phyloP scores from a whole-genome alignment of 805 yeast species.

The Pichia sporocuriosa region DNA sequence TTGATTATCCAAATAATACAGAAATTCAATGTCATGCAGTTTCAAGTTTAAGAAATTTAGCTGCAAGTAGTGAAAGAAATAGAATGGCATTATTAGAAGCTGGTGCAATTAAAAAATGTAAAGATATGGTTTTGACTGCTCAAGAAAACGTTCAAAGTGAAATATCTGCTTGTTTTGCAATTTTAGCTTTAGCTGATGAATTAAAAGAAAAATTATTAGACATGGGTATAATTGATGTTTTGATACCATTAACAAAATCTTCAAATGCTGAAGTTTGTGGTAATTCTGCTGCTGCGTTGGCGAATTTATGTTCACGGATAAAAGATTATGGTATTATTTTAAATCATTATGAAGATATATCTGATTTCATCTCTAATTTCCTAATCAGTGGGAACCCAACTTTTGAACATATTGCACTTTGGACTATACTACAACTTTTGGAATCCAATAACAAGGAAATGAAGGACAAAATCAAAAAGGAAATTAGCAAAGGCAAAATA shows the following conservation, averaged over 20 bases:
- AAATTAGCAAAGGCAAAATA: slow-evolving; percentile 28
- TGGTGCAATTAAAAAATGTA: slow-evolving; percentile 91
- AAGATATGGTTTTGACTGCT: slow-evolving; percentile 73
- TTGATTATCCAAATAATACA: slow-evolving; percentile 81
- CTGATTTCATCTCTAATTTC: slow-evolving; percentile 75
- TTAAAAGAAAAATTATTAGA: slow-evolving; percentile 78
- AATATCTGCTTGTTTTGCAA: slow-evolving; percentile 95
- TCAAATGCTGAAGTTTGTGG: slow-evolving; percentile 94
- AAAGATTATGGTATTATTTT: slow-evolving; percentile 75
- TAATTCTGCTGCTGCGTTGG: slow-evolving; percentile 96
- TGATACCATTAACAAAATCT: slow-evolving; percentile 85
- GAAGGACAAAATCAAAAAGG: slow-evolving; percentile 31
- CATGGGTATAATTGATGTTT: slow-evolving; percentile 77
- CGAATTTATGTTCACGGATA: slow-evolving; percentile 88
- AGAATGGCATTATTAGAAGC: slow-evolving; percentile 88
- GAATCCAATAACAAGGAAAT: slow-evolving; percentile 75
- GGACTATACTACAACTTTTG: slow-evolving; percentile 91
- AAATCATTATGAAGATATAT: slow-evolving; percentile 83
- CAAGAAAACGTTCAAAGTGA: slow-evolving; percentile 95
- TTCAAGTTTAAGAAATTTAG: slow-evolving; percentile 89
- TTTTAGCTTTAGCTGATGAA: slow-evolving; percentile 92
- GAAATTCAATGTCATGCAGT: slow-evolving; percentile 99
- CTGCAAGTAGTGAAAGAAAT: slow-evolving; percentile 91
- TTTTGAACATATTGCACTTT: slow-evolving; percentile 94
- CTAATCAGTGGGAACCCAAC: slow-evolving; percentile 82